phyloP scores from a whole-genome alignment of 2,329 filamentous ascomycete species.

The Aaosphaeria pasadenensis region DNA sequence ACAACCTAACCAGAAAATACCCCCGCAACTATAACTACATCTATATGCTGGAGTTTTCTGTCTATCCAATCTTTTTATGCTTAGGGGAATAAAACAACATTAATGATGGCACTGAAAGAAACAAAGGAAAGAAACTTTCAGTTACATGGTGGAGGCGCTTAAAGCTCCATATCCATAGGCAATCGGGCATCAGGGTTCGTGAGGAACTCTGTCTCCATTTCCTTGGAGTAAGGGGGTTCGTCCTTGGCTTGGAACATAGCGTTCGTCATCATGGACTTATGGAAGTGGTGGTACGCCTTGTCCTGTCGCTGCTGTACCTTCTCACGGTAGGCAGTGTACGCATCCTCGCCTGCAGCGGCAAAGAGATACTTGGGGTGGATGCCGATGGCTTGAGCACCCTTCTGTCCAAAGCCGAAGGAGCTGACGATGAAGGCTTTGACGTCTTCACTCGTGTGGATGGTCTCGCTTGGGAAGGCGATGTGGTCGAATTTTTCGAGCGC shows the following conservation, averaged over 20 bases:
- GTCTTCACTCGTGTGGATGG: slow-evolving; percentile 12
- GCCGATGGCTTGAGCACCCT: slow-evolving; percentile 39
- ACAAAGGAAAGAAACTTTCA: neutral
- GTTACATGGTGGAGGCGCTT: neutral
- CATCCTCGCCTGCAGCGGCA: slow-evolving; percentile 4
- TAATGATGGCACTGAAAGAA: neutral
- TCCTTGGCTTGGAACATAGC: slow-evolving; percentile 7
- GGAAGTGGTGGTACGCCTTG: slow-evolving; percentile 3
- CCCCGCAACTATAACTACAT: too few species aligned
- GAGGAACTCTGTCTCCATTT: slow-evolving; percentile 5
- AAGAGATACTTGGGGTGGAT: slow-evolving; percentile 32
- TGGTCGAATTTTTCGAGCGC: slow-evolving; percentile 15
- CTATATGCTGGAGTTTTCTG: too few species aligned
- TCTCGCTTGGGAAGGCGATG: slow-evolving; percentile 31
- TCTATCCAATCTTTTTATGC: too few species aligned
- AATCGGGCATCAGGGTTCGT: slow-evolving; percentile 3
- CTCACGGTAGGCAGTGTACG: neutral
- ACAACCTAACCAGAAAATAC: too few species aligned
- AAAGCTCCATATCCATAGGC: slow-evolving; percentile 3
- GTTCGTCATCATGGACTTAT: slow-evolving; percentile 5
- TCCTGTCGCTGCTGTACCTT: slow-evolving; percentile 2
- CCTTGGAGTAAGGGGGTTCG: slow-evolving; percentile 4
- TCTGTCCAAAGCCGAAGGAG: slow-evolving; percentile 47
- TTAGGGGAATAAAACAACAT: too few species aligned
- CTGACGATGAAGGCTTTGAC: slow-evolving; percentile 40